Base-by-base conservation (phyloP, 2,329 filamentous ascomycete species). In the Simplicillium sp. region DNA sequence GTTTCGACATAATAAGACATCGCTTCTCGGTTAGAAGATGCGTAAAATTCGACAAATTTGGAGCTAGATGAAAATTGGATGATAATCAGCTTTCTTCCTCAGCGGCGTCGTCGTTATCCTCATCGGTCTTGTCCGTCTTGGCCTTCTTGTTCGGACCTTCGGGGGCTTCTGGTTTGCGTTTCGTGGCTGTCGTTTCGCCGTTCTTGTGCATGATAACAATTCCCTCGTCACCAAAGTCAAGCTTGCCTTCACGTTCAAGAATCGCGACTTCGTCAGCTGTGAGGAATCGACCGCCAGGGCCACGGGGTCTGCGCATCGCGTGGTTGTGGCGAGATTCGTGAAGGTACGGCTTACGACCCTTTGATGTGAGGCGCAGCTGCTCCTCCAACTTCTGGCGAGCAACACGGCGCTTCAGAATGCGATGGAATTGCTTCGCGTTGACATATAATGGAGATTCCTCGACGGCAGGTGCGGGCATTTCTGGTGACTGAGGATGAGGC, bases 321-420 rank as follows among this genome's bases (percentile, higher is more conserved):
- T 98, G 92, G 57, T 97, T 97, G 62, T 98, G 92, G 55, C 92
- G 77, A 18, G 90, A 97, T 59, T 98, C 92, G 65, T 98, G 92
- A 28, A 98, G 73, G 55, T 98, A 98, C 3, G 92, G 92, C 65
- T 96, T 97, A 29, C 92, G 80, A 18, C 90, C 90, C 65, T 98
- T 98, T 9, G 84, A 94, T 0, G 92, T 97, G 43, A 97, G 68
- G 34, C 92, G 80, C 34, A 98, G 66, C 41, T 89, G 86, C 60
- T 98, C 92, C 60, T 98, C 92, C 13, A 98, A 71, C 59, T 87
- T 87, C 62, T 97, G 92, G 29, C 92, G 78, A 7, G 92, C 92
- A 48, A 97, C 87, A 44, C 92, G 79, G 43, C 92, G 78, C 70
- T 98, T 97, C 41, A 98, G 66, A 37, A 98, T 98, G 18, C 92